These are phyloP conservation scores for Hanseniaspora uvarum DNA, from an alignment of 1,139 yeast genomes.

Conservation along the genomic window DNA sequence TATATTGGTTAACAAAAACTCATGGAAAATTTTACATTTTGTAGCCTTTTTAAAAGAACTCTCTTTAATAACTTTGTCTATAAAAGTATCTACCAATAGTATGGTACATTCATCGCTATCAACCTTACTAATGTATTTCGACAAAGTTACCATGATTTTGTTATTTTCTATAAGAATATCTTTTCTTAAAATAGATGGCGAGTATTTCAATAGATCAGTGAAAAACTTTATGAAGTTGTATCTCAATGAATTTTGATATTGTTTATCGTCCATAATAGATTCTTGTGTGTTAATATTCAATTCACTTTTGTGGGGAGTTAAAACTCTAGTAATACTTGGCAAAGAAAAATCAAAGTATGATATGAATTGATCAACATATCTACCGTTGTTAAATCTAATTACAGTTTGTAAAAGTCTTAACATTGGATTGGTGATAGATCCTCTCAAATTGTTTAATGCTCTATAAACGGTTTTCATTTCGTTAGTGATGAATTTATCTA, in stretches of 20 bases:
- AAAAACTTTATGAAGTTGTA: conserved; percentile 52
- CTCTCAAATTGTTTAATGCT: conserved; percentile 50
- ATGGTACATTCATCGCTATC: conserved; percentile 42
- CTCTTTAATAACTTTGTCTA: conserved; percentile 47
- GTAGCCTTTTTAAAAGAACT: conserved; percentile 52
- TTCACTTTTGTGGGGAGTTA: conserved; percentile 45
- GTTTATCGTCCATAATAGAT: conserved; percentile 25
- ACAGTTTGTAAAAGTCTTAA: conserved; percentile 47
- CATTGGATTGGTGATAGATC: conserved; percentile 52
- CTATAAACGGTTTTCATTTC: conserved; percentile 60
- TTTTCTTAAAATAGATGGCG: conserved; percentile 47
- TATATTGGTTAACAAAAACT: conserved; percentile 55
- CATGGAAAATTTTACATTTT: conserved; percentile 69
- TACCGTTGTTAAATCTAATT: conserved; percentile 41
- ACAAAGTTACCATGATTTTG: conserved; percentile 52
- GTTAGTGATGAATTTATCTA: conserved; percentile 41
- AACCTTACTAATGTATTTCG: conserved; percentile 50
- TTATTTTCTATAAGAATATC: conserved; percentile 51
- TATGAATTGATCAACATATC: conserved; percentile 46
- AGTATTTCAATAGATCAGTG: conserved; percentile 41
- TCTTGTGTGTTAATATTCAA: conserved; percentile 32
- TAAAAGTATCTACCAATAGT: conserved; percentile 41
- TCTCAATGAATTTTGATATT: conserved; percentile 41
- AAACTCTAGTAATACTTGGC: conserved; percentile 50
- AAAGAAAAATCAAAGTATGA: conserved; percentile 60